Base-by-base conservation (phyloP, 1,284 basidiomycete species). In the Takashimella koratensis region DNA sequence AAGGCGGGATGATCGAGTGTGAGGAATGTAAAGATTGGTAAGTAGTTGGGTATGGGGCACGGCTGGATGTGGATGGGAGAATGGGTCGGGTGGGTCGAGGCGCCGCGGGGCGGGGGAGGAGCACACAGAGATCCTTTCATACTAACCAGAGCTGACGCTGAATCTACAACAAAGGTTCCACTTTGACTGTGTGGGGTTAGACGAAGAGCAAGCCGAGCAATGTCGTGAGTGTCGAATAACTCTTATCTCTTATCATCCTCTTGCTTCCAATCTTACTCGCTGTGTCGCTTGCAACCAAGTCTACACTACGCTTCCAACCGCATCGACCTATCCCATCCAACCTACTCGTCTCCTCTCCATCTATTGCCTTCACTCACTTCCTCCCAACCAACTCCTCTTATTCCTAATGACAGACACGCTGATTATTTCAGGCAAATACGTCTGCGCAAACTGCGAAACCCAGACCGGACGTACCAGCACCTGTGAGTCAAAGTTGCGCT, bases 1-100 rank as follows among this genome's bases (percentile, higher is more conserved):
- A 57, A 2, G 65, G 66, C n/a, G 60, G 67, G 2, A 74, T 74
- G 72, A 73, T 74, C n/a, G 65, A 74, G 59, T 74, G 72, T 52
- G 68, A 57, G 13, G 57, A 62, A 30, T 74, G 73, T 52, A 60
- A 63, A 22, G 64, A 74, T 47, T 74, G 73, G 72, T 72, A 46
- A 52, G 71, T 65, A 13, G 21, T 13, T 12, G 19, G 10, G 42
- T 8, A 5, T 43, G 42, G 16, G 20, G 6, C 16, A 8, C 6
- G 42, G 42, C 20, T n/a, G 42, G 42, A 22, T 43, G 42, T 43
- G 10, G 10, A n/a, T 12, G 42, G 19, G 42, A n/a, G 42, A 22
- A 43, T 11, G 42, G 42, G 16, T n/a, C 21, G 20, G 42, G 20
- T 43, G 42, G 42, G 42, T n/a, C 42, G 20, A 43, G 42, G 10